Conservation (phyloP, 208 protist genomes). For the Herpetomonas muscarum region DNA sequence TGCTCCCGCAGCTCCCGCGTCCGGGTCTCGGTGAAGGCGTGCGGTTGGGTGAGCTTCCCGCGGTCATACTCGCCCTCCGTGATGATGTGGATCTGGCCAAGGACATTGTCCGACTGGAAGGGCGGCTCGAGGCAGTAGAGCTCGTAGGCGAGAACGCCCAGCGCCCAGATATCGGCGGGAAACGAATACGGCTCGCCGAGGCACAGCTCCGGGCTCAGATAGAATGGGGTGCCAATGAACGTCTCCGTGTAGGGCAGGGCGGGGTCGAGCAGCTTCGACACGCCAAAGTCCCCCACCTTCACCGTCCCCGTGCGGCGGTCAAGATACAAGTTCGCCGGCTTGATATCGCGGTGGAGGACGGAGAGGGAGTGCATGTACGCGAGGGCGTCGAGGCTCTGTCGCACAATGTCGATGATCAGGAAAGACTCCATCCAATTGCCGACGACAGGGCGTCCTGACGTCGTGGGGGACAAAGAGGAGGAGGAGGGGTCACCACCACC, state of each 20-base stretch:
- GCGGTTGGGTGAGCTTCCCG: slow-evolving; percentile 32
- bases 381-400: slow-evolving; percentile 79
- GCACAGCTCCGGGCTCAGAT: slow-evolving; percentile 85
- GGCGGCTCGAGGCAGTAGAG: slow-evolving; percentile 75
- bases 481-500: too few relatives aligned
- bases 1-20: slow-evolving; percentile 20
- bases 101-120: slow-evolving; percentile 78
- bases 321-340: slow-evolving; percentile 90
- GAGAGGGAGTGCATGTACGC: slow-evolving; percentile 74
- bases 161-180: slow-evolving; percentile 78
- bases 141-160: slow-evolving; percentile 87
- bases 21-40: slow-evolving; percentile 37
- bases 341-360: slow-evolving; percentile 92
- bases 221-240: slow-evolving; percentile 90
- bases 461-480: background rate
- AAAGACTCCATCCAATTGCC: slow-evolving; percentile 68
- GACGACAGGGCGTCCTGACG: slow-evolving; percentile 3
- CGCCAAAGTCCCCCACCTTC: slow-evolving; percentile 89
- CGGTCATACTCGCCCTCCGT: slow-evolving; percentile 79
- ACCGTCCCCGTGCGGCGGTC: slow-evolving; percentile 36
- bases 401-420: slow-evolving; percentile 58
- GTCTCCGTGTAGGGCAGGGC: slow-evolving; percentile 56
- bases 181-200: slow-evolving; percentile 85
- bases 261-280: slow-evolving; percentile 70
- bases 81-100: slow-evolving; percentile 80